Conservation (phyloP, 2,329 filamentous ascomycete genomes). For the Fusarium armeniacum region DNA sequence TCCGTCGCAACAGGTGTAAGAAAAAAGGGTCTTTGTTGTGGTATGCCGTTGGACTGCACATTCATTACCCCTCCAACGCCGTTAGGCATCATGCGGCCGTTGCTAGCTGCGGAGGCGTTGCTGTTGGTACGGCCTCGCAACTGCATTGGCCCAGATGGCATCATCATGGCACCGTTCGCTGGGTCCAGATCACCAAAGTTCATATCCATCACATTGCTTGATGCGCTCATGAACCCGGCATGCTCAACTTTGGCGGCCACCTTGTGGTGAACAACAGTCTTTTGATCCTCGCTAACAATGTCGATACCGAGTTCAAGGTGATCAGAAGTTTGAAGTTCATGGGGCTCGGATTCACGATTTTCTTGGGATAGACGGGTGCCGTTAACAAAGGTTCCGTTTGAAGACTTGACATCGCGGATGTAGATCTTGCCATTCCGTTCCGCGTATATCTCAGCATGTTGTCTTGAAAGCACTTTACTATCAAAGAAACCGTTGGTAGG, state of each 20-base stretch:
- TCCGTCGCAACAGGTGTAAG: constrained; percentile 92
- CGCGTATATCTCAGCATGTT: constrained; percentile 98
- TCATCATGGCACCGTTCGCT: constrained; percentile 79
- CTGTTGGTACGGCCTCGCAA: constrained; percentile 78
- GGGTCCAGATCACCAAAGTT: constrained; percentile 94
- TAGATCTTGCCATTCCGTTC: constrained; percentile 86
- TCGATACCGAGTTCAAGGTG: constrained; percentile 96
- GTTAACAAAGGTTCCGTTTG: constrained; percentile 98
- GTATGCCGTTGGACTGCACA: constrained; percentile 69
- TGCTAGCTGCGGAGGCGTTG: constrained; percentile 73
- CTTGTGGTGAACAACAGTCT: constrained; percentile 98
- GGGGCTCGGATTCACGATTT: constrained; percentile 95
- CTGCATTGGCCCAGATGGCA: constrained; percentile 76
- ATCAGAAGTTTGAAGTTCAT: constrained; percentile 91
- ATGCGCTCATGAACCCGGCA: constrained; percentile 83
- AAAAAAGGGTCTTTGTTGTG: constrained; percentile 86
- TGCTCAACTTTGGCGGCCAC: constrained; percentile 97
- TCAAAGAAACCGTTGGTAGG: constrained; percentile 96
- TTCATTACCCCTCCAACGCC: constrained; percentile 57
- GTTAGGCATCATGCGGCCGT: constrained; percentile 71
- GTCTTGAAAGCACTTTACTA: constrained; percentile 95
- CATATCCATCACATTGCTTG: constrained; percentile 85
- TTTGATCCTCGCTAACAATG: constrained; percentile 98
- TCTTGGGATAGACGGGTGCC: constrained; percentile 90
- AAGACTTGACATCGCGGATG: constrained; percentile 98